Evolutionary conservation across 2,329 filamentous ascomycete species (phyloP).

Genomic region (Venturia aucupariae): DNA sequence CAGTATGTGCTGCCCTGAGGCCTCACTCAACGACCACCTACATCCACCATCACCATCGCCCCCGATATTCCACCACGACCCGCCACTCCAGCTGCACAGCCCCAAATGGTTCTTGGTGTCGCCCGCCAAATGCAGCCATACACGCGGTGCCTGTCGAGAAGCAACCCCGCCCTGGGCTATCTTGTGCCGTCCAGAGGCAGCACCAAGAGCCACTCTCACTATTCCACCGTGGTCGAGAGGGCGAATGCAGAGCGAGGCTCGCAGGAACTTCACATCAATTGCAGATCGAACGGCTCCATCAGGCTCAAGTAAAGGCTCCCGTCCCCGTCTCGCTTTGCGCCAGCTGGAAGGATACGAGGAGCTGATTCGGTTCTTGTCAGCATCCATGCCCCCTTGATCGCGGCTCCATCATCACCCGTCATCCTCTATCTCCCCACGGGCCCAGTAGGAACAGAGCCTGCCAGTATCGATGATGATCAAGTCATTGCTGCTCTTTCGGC

Average conservation of each 20-base stretch:
- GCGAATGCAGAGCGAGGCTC: background rate
- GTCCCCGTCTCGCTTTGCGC: no score
- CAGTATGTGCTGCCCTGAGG: no score
- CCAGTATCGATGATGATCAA: constrained; percentile 22
- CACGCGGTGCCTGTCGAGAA: background rate
- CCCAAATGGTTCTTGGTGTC: no score
- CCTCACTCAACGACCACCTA: no score
- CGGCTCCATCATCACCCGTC: constrained; percentile 18
- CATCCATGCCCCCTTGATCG: constrained; percentile 25
- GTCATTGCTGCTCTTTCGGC: constrained; percentile 28
- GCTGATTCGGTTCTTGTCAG: constrained; percentile 19
- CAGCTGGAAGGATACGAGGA: background rate
- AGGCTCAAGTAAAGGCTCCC: constrained; percentile 28
- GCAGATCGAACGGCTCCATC: constrained; percentile 34
- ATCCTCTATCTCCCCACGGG: constrained; percentile 37
- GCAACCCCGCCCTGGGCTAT: background rate
- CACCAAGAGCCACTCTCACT: background rate
- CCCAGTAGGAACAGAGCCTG: constrained; percentile 24
- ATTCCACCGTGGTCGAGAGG: background rate
- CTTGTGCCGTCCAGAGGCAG: background rate
- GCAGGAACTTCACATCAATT: constrained; percentile 26
- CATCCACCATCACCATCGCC: no score
- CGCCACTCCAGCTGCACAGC: no score
- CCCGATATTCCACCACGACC: no score
- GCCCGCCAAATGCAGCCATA: no score